Conservation (phyloP, 202 grass and related monocot genomes). For the Setaria viridis region DNA sequence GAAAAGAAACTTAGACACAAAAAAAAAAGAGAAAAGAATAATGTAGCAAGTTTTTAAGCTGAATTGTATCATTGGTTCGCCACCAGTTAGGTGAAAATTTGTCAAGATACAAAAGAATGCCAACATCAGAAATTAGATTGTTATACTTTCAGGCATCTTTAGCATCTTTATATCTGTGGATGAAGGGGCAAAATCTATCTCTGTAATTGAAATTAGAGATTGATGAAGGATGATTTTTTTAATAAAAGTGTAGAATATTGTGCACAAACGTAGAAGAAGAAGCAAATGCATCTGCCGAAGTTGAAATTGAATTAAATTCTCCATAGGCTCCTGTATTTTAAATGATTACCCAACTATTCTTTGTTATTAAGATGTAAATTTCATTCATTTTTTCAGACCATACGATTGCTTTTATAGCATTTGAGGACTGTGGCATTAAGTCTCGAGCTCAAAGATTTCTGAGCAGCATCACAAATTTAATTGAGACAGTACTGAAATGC, state of each 20-base stretch:
- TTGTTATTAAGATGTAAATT: constrained; percentile 10
- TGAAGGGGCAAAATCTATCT: constrained; percentile 11
- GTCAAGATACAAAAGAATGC: background rate
- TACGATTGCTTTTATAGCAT: constrained; percentile 64
- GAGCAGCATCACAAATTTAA: constrained; percentile 89
- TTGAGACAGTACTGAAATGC: constrained; percentile 71
- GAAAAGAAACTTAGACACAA: background rate
- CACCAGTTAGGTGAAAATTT: background rate
- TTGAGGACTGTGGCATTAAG: constrained; percentile 66
- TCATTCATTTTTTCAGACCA: constrained; percentile 50
- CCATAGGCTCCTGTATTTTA: background rate
- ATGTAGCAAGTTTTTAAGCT: background rate
- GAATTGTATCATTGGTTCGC: background rate
- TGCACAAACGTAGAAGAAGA: background rate
- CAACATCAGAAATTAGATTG: background rate
- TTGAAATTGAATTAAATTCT: constrained; percentile 33
- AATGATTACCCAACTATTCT: background rate
- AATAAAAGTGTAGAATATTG: background rate
- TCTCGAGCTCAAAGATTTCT: constrained; percentile 82
- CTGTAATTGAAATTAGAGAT: background rate
- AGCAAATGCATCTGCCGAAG: background rate
- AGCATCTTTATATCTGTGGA: background rate
- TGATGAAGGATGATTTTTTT: background rate
- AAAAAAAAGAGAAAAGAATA: background rate
- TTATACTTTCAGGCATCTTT: background rate